A percentile compares a stretch with the other conserved stretches of the same genome.
These are phyloP conservation scores for Kodamaea laetipori DNA, from an alignment of 805 yeast genomes.

Conservation along the genomic window DNA sequence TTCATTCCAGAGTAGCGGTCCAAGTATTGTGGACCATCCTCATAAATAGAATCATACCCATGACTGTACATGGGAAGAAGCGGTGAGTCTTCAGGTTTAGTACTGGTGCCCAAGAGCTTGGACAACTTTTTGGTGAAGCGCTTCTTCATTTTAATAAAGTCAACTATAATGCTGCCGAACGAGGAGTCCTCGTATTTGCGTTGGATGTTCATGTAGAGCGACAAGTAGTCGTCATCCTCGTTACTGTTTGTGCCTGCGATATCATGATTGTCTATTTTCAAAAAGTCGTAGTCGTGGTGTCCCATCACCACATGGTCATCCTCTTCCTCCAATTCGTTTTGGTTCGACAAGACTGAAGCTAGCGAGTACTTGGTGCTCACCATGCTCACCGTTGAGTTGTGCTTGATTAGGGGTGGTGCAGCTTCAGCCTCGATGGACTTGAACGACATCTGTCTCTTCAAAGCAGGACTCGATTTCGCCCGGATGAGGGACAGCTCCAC, in stretches of 20 bases:
- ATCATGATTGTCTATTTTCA: slow-evolving; percentile 12
- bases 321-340: slow-evolving; percentile 5
- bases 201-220: slow-evolving; percentile 7
- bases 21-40: slow-evolving; percentile 29
- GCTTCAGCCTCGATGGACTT: slow-evolving; percentile 17
- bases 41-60: slow-evolving; percentile 37
- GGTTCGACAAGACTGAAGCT: slow-evolving; percentile 9
- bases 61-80: slow-evolving; percentile 7
- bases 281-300: slow-evolving; percentile 10
- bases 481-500: slow-evolving; percentile 14
- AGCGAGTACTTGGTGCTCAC: slow-evolving; percentile 12
- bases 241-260: slow-evolving; percentile 6
- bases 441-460: slow-evolving; percentile 29
- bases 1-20: slow-evolving; percentile 23
- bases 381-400: slow-evolving; percentile 12
- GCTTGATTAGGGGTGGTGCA: slow-evolving; percentile 10
- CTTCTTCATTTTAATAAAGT: slow-evolving; percentile 5
- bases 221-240: slow-evolving; percentile 13
- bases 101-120: neutral
- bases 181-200: slow-evolving; percentile 8
- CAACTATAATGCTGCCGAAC: slow-evolving; percentile 6
- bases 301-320: slow-evolving; percentile 9
- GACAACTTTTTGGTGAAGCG: neutral
- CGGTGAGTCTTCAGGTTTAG: neutral
- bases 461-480: slow-evolving; percentile 25